A percentile compares a stretch with the other conserved stretches of the same genome.
phyloP scores from a whole-genome alignment of 805 yeast genomes.

The Kazachstania viticola region DNA sequence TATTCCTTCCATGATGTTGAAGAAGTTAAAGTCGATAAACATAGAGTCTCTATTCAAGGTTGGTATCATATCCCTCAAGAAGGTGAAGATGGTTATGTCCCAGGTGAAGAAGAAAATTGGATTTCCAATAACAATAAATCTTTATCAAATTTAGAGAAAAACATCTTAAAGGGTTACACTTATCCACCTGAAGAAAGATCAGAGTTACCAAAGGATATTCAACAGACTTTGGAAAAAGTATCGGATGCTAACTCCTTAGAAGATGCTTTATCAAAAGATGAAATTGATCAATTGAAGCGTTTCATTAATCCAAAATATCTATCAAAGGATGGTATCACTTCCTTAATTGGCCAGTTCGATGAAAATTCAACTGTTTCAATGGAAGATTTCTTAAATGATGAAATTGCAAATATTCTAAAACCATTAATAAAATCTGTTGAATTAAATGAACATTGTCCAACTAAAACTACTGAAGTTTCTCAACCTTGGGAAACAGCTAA shows the following conservation, averaged over 20 bases:
- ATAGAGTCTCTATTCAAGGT: constrained; percentile 87
- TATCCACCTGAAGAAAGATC: constrained; percentile 55
- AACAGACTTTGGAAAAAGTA: neutral
- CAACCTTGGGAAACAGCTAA: constrained; percentile 84
- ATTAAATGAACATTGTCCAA: constrained; percentile 51
- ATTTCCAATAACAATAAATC: constrained; percentile 61
- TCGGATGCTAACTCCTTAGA: constrained; percentile 6
- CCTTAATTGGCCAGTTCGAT: constrained; percentile 41
- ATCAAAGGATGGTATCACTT: constrained; percentile 26
- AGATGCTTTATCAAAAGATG: constrained; percentile 27
- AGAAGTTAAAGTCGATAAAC: constrained; percentile 86
- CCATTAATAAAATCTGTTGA: constrained; percentile 44
- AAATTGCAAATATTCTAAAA: constrained; percentile 37
- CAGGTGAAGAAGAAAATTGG: constrained; percentile 64
- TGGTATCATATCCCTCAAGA: constrained; percentile 97
- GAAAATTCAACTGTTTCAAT: constrained; percentile 65
- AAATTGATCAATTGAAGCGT: constrained; percentile 37
- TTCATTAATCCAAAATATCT: constrained; percentile 49
- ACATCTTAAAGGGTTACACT: constrained; percentile 67
- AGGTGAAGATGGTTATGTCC: constrained; percentile 77
- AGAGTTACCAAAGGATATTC: neutral
- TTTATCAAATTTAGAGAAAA: constrained; percentile 65
- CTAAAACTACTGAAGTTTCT: constrained; percentile 38
- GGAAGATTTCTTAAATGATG: constrained; percentile 46
- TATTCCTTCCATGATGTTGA: constrained; percentile 95